Base-by-base conservation (phyloP, 2,329 filamentous ascomycete species). In the Aspergillus felis region DNA sequence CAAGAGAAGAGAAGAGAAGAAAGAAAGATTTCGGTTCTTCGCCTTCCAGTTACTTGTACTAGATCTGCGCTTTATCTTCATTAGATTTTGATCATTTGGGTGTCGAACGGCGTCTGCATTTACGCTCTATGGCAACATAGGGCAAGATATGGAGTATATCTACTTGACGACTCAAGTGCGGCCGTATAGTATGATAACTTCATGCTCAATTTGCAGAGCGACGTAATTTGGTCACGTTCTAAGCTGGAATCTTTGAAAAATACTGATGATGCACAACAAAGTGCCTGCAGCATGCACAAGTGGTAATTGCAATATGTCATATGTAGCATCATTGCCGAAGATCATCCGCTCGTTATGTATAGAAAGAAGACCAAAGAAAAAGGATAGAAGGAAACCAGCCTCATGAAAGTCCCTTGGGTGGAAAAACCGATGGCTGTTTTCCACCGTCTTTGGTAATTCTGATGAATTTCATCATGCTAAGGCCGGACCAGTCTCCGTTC, bases 401-500 rank as follows among this genome's bases (percentile, higher is more conserved):
- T 78, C 68, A 80, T 62, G 78, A 78, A 55, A 78, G 68, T 38
- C 82, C 82, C 65, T 83, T 86, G 3, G 91, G 91, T 22, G 92
- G 93, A 69, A 96, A 96, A 59, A 81, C 88, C 25, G 89, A 88
- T n/a, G 85, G 77, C 66, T 86, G 83, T 61, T 86, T 81, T 12
- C 74, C 78, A 3, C 91, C 91, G 29, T 83, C 80, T 56, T 82
- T 85, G 4, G 83, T 83, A 56, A 97, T 79, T 60, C 91, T 87
- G 59, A 91, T 81, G 82, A 92, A 97, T 58, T 87, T 85, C 64
- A 97, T 73, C 8, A 83, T 87, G 35, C 87, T 85, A 61, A 97
- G 81, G 66, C 88, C 88, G 8, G 89, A 82, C 93, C 93, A 97
- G 27, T 89, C 84, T 3, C 90, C 89, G 62, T 91, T 89, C 91